phyloP scores from a whole-genome alignment of 768 basidiomycete species.

The Russula virescens region DNA sequence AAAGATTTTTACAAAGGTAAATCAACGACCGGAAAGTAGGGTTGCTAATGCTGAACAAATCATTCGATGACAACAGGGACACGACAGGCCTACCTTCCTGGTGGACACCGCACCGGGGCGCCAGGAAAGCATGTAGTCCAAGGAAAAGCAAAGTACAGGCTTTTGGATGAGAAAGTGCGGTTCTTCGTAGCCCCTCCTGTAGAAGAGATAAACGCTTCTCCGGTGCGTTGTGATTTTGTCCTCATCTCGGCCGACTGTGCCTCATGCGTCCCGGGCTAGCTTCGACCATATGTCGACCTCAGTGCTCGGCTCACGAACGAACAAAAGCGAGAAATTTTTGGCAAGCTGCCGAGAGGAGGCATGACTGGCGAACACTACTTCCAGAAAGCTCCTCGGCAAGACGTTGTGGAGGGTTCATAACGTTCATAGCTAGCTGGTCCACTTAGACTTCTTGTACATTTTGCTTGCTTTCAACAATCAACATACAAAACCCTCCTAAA shows the following conservation, averaged over 20 bases:
- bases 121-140: slow-evolving; percentile 78
- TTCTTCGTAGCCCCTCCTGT: slow-evolving; percentile 78
- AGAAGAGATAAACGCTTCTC: slow-evolving; percentile 51
- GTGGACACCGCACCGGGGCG: slow-evolving; percentile 81
- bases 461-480: no score
- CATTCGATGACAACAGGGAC: slow-evolving; percentile 47
- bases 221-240: slow-evolving; percentile 38
- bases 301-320: slow-evolving; percentile 34
- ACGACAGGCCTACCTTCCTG: slow-evolving; percentile 75
- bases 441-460: background rate
- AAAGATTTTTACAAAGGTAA: slow-evolving; percentile 97
- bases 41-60: background rate
- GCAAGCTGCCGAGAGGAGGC: slow-evolving; percentile 33
- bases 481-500: background rate
- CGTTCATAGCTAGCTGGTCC: background rate
- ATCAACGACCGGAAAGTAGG: background rate
- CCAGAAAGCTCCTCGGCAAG: slow-evolving; percentile 28
- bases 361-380: slow-evolving; percentile 30
- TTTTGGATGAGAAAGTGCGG: slow-evolving; percentile 78
- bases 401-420: background rate
- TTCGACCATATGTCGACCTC: slow-evolving; percentile 63
- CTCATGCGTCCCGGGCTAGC: slow-evolving; percentile 34
- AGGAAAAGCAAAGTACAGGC: slow-evolving; percentile 74
- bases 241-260: background rate
- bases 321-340: slow-evolving; percentile 31